Conservation (phyloP, 1,284 basidiomycete genomes). For the Ustilago trichophora region DNA sequence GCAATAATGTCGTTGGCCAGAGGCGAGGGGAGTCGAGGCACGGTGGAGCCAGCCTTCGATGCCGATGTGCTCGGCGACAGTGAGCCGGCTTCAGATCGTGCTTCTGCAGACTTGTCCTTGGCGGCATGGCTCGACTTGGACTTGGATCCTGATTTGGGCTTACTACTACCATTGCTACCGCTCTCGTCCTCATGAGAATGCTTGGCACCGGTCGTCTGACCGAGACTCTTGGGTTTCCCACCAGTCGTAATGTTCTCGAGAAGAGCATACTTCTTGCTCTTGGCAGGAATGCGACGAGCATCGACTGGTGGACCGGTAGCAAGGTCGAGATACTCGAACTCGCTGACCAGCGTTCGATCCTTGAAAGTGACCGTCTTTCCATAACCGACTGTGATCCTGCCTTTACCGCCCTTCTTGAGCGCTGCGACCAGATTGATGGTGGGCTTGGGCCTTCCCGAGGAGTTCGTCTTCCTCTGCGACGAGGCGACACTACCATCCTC, state of each 20-base stretch:
- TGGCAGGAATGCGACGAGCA: conserved; percentile 64
- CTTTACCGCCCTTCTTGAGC: conserved; percentile 69
- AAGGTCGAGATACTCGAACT: conserved; percentile 69
- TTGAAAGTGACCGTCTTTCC: conserved; percentile 69
- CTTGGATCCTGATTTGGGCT: conserved; percentile 17
- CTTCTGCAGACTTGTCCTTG: conserved; percentile 20
- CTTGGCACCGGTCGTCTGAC: conserved; percentile 57
- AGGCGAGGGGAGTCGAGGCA: conserved; percentile 36
- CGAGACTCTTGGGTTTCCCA: conserved; percentile 65
- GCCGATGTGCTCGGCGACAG: conserved; percentile 14
- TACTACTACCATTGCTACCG: conserved; percentile 6
- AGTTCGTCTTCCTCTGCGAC: conserved; percentile 23
- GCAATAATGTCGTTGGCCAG: conserved; percentile 42
- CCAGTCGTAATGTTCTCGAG: conserved; percentile 68
- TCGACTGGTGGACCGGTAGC: conserved; percentile 68
- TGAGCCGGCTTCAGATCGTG: conserved; percentile 11
- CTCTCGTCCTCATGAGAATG: conserved; percentile 18
- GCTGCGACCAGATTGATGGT: conserved; percentile 65
- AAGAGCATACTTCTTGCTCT: conserved; percentile 66
- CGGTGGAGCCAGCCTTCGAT: conserved; percentile 4
- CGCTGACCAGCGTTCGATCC: conserved; percentile 68
- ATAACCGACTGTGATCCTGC: conserved; percentile 68
- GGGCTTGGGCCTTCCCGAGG: conserved; percentile 38
- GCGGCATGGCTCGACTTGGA: conserved; percentile 17
- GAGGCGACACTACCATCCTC: conserved; percentile 29